Conservation (phyloP, 176 grass and related monocot genomes). For the Avena sativa region DNA sequence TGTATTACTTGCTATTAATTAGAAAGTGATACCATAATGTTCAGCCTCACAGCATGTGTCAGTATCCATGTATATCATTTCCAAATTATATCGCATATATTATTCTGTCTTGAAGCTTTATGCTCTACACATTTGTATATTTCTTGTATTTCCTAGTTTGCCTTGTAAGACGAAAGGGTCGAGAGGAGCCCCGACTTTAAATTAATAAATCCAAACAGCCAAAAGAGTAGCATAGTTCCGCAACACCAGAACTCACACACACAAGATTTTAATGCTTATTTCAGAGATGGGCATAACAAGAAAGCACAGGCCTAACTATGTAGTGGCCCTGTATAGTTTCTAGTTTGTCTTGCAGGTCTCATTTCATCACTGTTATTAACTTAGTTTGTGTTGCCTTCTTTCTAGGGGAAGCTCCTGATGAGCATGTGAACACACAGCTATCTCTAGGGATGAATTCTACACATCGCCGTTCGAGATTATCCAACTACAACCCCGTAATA, state of each 20-base stretch:
- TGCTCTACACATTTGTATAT: background rate
- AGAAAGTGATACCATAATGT: slow-evolving; percentile 2
- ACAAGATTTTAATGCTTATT: no score
- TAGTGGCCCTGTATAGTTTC: no score
- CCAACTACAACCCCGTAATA: slow-evolving; percentile 18
- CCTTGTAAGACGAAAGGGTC: background rate
- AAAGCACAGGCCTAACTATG: no score
- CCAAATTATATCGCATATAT: background rate
- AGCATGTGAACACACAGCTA: slow-evolving; percentile 51
- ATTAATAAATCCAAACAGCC: no score
- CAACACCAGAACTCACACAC: no score
- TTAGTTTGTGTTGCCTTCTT: slow-evolving; percentile 30
- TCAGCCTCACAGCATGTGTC: background rate
- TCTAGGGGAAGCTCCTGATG: slow-evolving; percentile 47
- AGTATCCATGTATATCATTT: background rate
- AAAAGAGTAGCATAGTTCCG: no score
- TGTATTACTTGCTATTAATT: background rate
- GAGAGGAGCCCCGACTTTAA: no score
- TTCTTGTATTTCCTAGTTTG: background rate
- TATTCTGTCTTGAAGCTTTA: background rate
- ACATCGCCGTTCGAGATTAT: background rate
- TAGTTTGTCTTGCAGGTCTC: background rate
- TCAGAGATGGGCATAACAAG: no score
- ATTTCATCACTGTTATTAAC: slow-evolving; percentile 29
- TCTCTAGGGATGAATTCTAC: slow-evolving; percentile 46